These are phyloP conservation scores for Nissolia schottii DNA, from an alignment of 306 rosid genomes.

Conservation along the genomic window DNA sequence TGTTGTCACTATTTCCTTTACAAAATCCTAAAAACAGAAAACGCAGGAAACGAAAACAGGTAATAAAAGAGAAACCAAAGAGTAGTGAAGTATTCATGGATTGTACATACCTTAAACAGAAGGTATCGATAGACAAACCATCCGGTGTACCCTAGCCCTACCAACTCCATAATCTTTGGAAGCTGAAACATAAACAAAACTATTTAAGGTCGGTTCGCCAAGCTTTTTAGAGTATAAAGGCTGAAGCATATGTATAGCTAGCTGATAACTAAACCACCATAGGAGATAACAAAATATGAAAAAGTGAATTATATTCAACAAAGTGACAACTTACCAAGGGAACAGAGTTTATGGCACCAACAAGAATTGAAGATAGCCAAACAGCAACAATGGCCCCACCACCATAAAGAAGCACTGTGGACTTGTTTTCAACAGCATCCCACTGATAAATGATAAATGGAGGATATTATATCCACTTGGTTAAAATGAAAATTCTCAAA, in stretches of 20 bases:
- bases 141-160: conserved; percentile 96
- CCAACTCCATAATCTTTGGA: conserved; percentile 94
- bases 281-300: neutral
- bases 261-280: neutral
- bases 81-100: neutral
- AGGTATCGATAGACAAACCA: conserved; percentile 99
- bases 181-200: conserved; percentile 50
- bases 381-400: conserved; percentile 86
- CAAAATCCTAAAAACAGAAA: too few relatives aligned
- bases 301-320: neutral
- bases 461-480: conserved; percentile 18
- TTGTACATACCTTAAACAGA: conserved; percentile 73
- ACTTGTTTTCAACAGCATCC: conserved; percentile 97
- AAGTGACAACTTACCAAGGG: conserved; percentile 64
- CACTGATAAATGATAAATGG: conserved; percentile 52
- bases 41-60: too few relatives aligned
- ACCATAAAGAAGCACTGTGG: conserved; percentile 86
- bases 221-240: neutral
- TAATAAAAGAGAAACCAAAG: too few relatives aligned
- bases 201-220: conserved; percentile 19
- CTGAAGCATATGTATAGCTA: neutral
- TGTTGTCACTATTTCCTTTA: too few relatives aligned
- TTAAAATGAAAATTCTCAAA: conserved; percentile 3
- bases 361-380: conserved; percentile 86
- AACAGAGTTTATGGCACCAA: conserved; percentile 88